Evolutionary conservation across 2,329 filamentous ascomycete species (phyloP).

Genomic region (Sporothrix sp.): DNA sequence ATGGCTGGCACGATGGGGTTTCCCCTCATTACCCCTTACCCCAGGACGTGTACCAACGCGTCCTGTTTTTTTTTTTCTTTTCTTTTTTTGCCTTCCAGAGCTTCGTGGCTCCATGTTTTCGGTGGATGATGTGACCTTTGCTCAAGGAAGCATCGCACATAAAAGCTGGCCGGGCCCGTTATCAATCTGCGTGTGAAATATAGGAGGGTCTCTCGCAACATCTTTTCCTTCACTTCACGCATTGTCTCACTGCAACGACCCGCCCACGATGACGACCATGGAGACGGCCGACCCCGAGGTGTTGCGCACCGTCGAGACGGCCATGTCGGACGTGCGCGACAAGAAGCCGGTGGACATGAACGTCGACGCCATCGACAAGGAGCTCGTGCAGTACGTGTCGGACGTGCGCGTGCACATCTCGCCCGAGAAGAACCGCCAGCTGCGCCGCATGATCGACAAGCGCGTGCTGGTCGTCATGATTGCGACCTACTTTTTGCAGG

Average conservation of each 20-base stretch:
- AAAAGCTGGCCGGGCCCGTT: too few species aligned
- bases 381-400: conserved; percentile 60
- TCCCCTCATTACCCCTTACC: too few species aligned
- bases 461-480: conserved; percentile 63
- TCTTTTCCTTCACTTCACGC: too few species aligned
- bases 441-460: conserved; percentile 56
- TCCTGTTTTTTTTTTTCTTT: not conserved
- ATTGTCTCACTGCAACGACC: not conserved
- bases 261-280: not conserved
- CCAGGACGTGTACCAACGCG: too few species aligned
- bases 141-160: too few species aligned
- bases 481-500: conserved; percentile 61
- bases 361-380: conserved; percentile 39
- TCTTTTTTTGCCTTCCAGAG: not conserved
- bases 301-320: not conserved
- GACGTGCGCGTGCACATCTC: conserved; percentile 47
- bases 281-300: not conserved
- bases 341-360: not conserved
- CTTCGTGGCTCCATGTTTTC: too few species aligned
- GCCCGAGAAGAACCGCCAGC: conserved; percentile 47
- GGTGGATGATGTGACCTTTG: too few species aligned
- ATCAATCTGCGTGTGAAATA: too few species aligned
- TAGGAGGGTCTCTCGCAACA: too few species aligned
- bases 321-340: not conserved
- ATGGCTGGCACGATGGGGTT: too few species aligned